Evolutionary conservation across 768 basidiomycete species (phyloP).

Genomic region (Xerocomellus intermedius): DNA sequence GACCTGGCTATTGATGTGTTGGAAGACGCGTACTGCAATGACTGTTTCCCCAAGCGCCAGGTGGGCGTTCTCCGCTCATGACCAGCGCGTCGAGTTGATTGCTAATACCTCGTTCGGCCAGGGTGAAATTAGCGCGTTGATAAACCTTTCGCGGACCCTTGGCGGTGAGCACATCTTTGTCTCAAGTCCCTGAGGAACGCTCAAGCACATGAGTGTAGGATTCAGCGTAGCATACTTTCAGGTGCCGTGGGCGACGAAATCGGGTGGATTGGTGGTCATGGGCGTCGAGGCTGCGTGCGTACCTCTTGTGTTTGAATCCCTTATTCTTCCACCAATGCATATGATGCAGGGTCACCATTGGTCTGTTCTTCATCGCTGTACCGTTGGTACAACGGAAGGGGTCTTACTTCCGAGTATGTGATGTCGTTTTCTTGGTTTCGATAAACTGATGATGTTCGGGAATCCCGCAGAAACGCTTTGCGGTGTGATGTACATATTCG

Average conservation of each 20-base stretch:
- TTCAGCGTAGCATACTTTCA: constrained; percentile 43
- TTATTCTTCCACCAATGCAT: background rate
- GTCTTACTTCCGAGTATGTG: constrained; percentile 33
- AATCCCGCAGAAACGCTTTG: constrained; percentile 20
- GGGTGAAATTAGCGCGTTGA: constrained; percentile 44
- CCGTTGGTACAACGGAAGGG: constrained; percentile 38
- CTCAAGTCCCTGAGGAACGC: background rate
- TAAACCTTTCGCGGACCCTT: constrained; percentile 40
- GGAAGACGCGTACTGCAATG: constrained; percentile 39
- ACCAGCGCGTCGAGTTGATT: background rate
- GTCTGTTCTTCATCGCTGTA: constrained; percentile 37
- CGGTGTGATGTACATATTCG: constrained; percentile 3
- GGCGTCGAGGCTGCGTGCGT: constrained; percentile 41
- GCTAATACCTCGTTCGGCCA: constrained; percentile 5
- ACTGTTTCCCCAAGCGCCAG: constrained; percentile 37
- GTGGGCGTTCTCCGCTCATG: constrained; percentile 6
- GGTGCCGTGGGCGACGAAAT: constrained; percentile 38
- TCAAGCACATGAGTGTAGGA: constrained; percentile 10
- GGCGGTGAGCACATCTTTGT: constrained; percentile 20
- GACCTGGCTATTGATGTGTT: background rate
- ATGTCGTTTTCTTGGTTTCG: background rate
- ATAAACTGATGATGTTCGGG: background rate
- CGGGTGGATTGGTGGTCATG: constrained; percentile 35
- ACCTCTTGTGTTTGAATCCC: background rate
- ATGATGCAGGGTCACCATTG: constrained; percentile 28